Evolutionary conservation across 148 eudicot species (phyloP).

Genomic region (Chenopodium berlandieri): DNA sequence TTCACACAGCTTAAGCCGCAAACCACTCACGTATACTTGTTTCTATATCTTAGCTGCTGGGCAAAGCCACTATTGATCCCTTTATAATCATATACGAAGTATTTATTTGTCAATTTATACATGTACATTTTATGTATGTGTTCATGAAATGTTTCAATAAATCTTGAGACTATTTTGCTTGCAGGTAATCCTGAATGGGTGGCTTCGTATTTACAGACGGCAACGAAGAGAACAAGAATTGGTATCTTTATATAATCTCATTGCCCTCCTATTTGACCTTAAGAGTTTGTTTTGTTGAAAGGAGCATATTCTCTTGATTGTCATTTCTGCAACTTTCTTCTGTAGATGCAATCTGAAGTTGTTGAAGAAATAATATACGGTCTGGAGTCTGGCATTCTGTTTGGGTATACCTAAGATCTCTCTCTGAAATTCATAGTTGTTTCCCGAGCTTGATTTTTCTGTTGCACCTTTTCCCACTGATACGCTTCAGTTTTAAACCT

Average conservation of each 20-base stretch:
- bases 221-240: slow-evolving; percentile 93
- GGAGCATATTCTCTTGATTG: slow-evolving; percentile 5
- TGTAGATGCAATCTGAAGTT: slow-evolving; percentile 96
- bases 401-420: slow-evolving; percentile 58
- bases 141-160: not conserved
- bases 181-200: slow-evolving; percentile 83
- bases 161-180: not conserved
- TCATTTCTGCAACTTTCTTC: slow-evolving; percentile 12
- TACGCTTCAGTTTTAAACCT: not conserved
- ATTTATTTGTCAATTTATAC: not conserved
- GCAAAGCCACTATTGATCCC: not conserved
- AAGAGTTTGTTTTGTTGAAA: not conserved
- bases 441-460: not conserved
- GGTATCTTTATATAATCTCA: slow-evolving; percentile 42
- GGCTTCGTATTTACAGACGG: slow-evolving; percentile 90
- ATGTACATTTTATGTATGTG: not conserved
- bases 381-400: slow-evolving; percentile 94
- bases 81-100: not conserved
- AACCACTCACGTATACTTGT: not conserved
- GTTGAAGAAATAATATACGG: slow-evolving; percentile 95
- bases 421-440: not conserved
- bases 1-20: not conserved
- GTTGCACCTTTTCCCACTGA: not conserved
- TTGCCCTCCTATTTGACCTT: not conserved
- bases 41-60: not conserved